phyloP scores from a whole-genome alignment of 2,329 filamentous ascomycete species.

The Calycina herbarum region DNA sequence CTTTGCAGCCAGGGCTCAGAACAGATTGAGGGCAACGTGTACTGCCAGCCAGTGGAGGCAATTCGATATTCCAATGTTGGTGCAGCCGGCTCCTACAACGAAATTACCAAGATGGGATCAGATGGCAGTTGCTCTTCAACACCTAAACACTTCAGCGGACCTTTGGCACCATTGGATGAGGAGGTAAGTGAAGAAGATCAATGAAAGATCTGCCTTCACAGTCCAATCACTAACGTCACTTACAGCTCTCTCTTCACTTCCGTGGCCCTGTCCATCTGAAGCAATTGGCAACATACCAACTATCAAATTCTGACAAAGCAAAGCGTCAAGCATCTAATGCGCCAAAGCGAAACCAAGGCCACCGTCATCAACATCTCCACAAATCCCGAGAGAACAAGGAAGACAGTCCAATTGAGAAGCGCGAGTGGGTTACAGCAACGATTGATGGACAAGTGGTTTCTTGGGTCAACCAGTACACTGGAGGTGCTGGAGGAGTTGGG shows the following conservation, averaged over 20 bases:
- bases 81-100: constrained; percentile 61
- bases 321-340: constrained; percentile 35
- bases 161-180: constrained; percentile 66
- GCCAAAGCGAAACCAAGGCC: constrained; percentile 43
- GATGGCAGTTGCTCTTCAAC: constrained; percentile 55
- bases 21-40: constrained; percentile 57
- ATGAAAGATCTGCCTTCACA: background rate
- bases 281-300: constrained; percentile 68
- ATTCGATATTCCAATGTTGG: constrained; percentile 68
- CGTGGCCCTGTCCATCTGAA: constrained; percentile 68
- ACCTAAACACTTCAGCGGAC: constrained; percentile 55
- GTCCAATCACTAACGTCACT: background rate
- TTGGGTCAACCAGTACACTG: constrained; percentile 57
- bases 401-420: constrained; percentile 43
- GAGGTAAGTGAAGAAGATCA: constrained; percentile 54
- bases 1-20: constrained; percentile 9
- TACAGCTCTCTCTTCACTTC: constrained; percentile 69
- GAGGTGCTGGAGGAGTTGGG: constrained; percentile 18
- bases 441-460: constrained; percentile 58
- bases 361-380: constrained; percentile 51
- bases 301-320: constrained; percentile 41
- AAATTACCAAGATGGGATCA: constrained; percentile 60
- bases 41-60: constrained; percentile 63
- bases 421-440: constrained; percentile 52
- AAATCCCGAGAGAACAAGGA: constrained; percentile 39